These are phyloP conservation scores for Centaurea solstitialis DNA, from an alignment of 129 eudicot genomes.

Conservation along the genomic window DNA sequence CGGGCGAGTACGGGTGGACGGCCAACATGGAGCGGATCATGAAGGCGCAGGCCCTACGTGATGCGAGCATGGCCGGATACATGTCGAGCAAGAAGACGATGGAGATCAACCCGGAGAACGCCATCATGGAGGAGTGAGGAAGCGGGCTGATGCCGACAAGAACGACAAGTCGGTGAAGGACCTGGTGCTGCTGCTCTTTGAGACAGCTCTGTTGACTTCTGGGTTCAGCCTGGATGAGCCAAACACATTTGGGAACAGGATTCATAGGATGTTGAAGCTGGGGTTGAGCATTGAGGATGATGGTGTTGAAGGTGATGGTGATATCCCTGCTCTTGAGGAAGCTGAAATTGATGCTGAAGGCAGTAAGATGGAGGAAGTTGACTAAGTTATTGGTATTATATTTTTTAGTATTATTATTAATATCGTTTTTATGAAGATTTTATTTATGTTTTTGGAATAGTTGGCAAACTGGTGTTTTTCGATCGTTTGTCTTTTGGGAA, in stretches of 20 bases:
- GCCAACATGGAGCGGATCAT: slow-evolving; percentile 93
- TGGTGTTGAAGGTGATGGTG: slow-evolving; percentile 57
- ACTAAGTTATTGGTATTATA: slow-evolving; percentile 25
- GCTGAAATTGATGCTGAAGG: slow-evolving; percentile 69
- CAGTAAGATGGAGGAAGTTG: slow-evolving; percentile 96
- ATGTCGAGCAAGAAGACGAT: slow-evolving; percentile 89
- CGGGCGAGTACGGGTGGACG: slow-evolving; percentile 89
- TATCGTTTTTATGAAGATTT: no score
- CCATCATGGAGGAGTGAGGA: slow-evolving; percentile 88
- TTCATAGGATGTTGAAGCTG: slow-evolving; percentile 86
- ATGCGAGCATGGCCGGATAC: slow-evolving; percentile 86
- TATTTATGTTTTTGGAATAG: background rate
- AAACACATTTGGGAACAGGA: slow-evolving; percentile 82
- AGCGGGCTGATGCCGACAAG: slow-evolving; percentile 86
- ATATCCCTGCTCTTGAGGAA: slow-evolving; percentile 79
- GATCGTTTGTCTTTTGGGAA: background rate
- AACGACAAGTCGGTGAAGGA: slow-evolving; percentile 88
- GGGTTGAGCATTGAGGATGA: slow-evolving; percentile 91
- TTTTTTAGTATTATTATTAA: no score
- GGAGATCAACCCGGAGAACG: slow-evolving; percentile 85
- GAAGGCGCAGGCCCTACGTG: slow-evolving; percentile 88
- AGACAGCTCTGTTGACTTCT: slow-evolving; percentile 77
- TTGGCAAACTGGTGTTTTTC: background rate
- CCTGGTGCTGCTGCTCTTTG: slow-evolving; percentile 72
- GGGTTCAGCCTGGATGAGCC: slow-evolving; percentile 93